A percentile compares a stretch with the other conserved stretches of the same genome.
Conservation (phyloP, 768 basidiomycete species). For the Hemileccinum rubropunctum region DNA sequence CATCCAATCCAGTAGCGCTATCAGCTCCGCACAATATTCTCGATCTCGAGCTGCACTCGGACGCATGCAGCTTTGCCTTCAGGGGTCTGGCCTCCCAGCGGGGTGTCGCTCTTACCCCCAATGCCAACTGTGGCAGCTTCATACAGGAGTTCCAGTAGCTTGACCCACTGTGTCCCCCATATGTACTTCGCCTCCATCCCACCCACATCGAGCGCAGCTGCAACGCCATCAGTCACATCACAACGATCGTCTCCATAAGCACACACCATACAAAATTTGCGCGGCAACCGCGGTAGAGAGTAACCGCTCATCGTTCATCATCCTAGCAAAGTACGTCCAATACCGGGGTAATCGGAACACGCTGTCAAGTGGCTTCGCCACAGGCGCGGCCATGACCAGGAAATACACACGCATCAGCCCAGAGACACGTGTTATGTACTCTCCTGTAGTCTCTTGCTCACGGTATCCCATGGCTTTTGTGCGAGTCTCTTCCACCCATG, state of each 20-base stretch:
- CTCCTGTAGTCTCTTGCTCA: constrained; percentile 53
- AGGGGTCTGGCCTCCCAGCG: constrained; percentile 58
- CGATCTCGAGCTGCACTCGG: constrained; percentile 63
- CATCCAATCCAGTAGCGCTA: constrained; percentile 13
- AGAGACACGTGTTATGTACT: constrained; percentile 64
- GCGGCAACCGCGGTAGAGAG: constrained; percentile 60
- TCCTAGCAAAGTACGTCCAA: constrained; percentile 73
- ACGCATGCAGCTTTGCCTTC: constrained; percentile 65
- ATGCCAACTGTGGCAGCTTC: constrained; percentile 59
- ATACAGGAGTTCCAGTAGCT: constrained; percentile 64
- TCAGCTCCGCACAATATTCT: constrained; percentile 48
- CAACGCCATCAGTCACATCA: constrained; percentile 10
- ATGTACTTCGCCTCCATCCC: constrained; percentile 56
- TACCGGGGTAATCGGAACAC: constrained; percentile 61
- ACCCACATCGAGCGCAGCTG: constrained; percentile 71
- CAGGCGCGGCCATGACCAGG: constrained; percentile 49
- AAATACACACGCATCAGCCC: constrained; percentile 90
- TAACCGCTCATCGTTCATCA: constrained; percentile 50
- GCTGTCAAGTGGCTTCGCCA: constrained; percentile 37
- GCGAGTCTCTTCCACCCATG: constrained; percentile 42
- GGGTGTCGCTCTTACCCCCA: constrained; percentile 28
- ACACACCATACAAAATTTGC: constrained; percentile 62
- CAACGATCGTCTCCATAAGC: not conserved
- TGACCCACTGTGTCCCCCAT: constrained; percentile 81
- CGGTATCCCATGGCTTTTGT: constrained; percentile 59